phyloP scores from a whole-genome alignment of 768 basidiomycete genomes.

The Dacryopinax primogenitus region DNA sequence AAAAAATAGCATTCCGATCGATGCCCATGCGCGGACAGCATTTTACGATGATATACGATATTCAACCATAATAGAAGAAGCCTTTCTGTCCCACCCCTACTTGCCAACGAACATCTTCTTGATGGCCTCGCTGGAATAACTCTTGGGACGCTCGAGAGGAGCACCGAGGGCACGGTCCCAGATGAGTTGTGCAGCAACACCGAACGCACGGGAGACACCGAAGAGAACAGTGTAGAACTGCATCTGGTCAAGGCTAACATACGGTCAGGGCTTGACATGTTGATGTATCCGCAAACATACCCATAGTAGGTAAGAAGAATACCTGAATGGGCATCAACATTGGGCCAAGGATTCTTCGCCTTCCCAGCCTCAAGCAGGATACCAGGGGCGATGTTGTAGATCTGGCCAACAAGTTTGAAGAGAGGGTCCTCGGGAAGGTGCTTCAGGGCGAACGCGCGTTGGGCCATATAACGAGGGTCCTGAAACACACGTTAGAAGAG shows the following conservation, averaged over 20 bases:
- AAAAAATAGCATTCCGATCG: not conserved
- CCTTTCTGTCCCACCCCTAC: slow-evolving; percentile 4
- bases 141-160: slow-evolving; percentile 84
- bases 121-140: slow-evolving; percentile 70
- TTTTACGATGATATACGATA: not conserved
- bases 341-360: slow-evolving; percentile 91
- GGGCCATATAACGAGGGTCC: slow-evolving; percentile 84
- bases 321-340: slow-evolving; percentile 95
- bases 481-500: slow-evolving; percentile 31
- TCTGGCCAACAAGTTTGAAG: slow-evolving; percentile 87
- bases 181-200: slow-evolving; percentile 77
- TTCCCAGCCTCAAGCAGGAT: slow-evolving; percentile 86
- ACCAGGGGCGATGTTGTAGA: slow-evolving; percentile 76
- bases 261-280: slow-evolving; percentile 1
- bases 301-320: slow-evolving; percentile 73
- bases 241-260: slow-evolving; percentile 61
- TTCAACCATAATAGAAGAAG: not conserved
- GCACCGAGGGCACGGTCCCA: slow-evolving; percentile 91
- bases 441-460: slow-evolving; percentile 78
- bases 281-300: too few species aligned
- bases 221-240: slow-evolving; percentile 96
- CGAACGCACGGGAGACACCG: slow-evolving; percentile 89
- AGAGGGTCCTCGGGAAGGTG: slow-evolving; percentile 75
- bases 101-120: slow-evolving; percentile 63
- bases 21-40: not conserved